Conservation (phyloP, 2,329 filamentous ascomycete genomes). For the Helotiales sp. region DNA sequence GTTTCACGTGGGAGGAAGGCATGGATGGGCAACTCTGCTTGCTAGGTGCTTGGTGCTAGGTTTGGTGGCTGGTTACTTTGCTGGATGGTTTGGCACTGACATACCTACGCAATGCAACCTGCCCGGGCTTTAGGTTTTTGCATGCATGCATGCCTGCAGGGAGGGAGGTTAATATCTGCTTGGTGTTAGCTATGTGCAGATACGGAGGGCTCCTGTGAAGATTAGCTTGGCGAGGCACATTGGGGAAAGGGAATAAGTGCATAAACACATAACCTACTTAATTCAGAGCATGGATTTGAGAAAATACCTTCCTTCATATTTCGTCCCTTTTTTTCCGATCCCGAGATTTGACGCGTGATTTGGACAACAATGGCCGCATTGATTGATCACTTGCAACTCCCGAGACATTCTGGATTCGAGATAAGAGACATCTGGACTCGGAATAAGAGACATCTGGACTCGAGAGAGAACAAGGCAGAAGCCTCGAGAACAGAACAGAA, state of each 20-base stretch:
- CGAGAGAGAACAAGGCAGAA: no score
- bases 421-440: neutral
- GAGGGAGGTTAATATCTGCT: neutral
- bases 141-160: neutral
- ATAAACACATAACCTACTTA: neutral
- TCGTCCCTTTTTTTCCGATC: neutral
- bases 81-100: neutral
- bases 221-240: neutral
- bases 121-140: neutral
- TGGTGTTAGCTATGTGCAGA: neutral
- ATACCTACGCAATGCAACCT: no score
- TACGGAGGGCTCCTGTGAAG: conserved; percentile 14
- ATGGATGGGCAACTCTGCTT: no score
- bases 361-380: neutral
- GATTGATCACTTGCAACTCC: neutral
- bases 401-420: neutral
- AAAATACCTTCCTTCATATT: neutral
- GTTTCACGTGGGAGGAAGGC: neutral
- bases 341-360: neutral
- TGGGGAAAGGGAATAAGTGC: neutral
- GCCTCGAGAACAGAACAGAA: no score
- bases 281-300: conserved; percentile 9
- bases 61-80: neutral
- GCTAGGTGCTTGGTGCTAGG: neutral
- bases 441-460: no score